Evolutionary conservation across 257 asterid species (phyloP).

Genomic region (Primulina huaijiensis): DNA sequence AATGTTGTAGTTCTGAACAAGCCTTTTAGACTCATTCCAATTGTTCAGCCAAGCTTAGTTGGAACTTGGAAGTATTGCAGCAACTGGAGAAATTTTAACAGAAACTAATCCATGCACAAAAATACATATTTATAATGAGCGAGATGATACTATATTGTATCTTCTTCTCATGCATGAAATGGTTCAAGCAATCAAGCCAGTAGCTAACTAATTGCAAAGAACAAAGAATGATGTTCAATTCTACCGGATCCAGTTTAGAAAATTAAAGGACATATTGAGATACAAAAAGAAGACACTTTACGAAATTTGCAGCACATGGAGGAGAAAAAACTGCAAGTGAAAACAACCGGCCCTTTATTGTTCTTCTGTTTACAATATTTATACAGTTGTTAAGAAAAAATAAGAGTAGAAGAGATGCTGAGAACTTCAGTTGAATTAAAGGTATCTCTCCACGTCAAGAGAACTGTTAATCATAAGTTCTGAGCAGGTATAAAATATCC

Average conservation of each 20-base stretch:
- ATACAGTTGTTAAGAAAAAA: too few species aligned
- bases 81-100: not conserved
- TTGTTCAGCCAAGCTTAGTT: not conserved
- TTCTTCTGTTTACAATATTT: not conserved
- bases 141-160: not conserved
- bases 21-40: not conserved
- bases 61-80: slow-evolving; percentile 6
- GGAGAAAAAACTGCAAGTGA: not conserved
- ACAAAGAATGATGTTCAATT: not conserved
- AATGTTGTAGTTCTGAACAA: not conserved
- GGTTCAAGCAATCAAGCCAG: slow-evolving; percentile 1
- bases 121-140: not conserved
- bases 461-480: too few species aligned
- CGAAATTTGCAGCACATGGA: not conserved
- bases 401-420: not conserved
- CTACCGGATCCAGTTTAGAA: not conserved
- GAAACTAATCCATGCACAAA: slow-evolving; percentile 4
- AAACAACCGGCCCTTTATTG: not conserved
- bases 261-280: not conserved
- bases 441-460: too few species aligned
- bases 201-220: not conserved
- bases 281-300: not conserved
- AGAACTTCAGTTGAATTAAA: not conserved
- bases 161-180: slow-evolving; percentile 5
- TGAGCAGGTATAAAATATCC: too few species aligned